These are phyloP conservation scores for Senna siamea DNA, from an alignment of 306 rosid species.

Conservation along the genomic window DNA sequence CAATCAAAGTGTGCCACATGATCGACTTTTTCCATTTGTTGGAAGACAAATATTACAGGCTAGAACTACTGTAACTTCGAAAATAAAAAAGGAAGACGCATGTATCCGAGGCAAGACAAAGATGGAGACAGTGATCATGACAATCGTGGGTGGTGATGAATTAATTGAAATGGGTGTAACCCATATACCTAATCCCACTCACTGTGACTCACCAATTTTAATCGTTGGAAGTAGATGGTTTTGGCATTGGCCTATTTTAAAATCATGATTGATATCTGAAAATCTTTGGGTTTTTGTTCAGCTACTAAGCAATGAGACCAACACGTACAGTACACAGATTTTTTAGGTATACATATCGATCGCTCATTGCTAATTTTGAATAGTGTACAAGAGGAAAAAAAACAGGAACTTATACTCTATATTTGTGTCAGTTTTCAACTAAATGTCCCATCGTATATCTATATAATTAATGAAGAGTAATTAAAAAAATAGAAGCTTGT, in stretches of 20 bases:
- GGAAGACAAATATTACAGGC: neutral
- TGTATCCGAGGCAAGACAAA: slow-evolving; percentile 14
- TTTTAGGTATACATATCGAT: no score
- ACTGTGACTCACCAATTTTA: neutral
- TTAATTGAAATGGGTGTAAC: slow-evolving; percentile 27
- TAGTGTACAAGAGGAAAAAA: no score
- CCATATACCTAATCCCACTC: slow-evolving; percentile 50
- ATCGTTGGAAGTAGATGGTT: slow-evolving; percentile 4
- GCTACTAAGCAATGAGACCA: neutral
- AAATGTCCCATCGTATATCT: no score
- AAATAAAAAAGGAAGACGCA: slow-evolving; percentile 38
- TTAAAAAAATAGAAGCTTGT: no score
- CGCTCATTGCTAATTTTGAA: neutral
- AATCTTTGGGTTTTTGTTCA: slow-evolving; percentile 5
- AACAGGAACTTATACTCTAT: no score
- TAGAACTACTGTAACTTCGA: no score
- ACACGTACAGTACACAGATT: no score
- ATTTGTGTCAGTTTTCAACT: no score
- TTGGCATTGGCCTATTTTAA: slow-evolving; percentile 8
- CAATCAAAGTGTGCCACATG: slow-evolving; percentile 1
- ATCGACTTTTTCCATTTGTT: neutral
- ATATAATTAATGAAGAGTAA: no score
- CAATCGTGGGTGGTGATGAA: slow-evolving; percentile 4
- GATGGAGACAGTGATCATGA: neutral
- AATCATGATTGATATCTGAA: slow-evolving; percentile 6